phyloP scores from a whole-genome alignment of 1,139 yeast species.

The Geotrichum carabidarum region DNA sequence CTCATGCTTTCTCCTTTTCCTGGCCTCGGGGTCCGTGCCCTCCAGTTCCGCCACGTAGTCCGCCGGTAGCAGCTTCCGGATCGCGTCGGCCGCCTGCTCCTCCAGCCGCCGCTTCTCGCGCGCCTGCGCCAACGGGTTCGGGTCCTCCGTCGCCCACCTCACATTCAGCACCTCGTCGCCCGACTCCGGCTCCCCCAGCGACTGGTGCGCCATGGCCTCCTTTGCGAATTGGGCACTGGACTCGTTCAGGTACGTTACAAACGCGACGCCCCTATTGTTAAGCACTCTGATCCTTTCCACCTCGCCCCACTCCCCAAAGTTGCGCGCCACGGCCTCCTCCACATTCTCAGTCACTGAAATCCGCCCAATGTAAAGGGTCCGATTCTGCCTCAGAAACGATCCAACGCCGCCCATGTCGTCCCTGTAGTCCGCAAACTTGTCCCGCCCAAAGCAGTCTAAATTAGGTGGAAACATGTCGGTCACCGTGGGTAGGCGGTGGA shows the following conservation, averaged over 20 bases:
- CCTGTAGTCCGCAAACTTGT: conserved; percentile 71
- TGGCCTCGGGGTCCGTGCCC: conserved; percentile 24
- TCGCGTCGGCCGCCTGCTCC: conserved; percentile 41
- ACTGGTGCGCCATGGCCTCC: conserved; percentile 85
- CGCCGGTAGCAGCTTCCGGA: conserved; percentile 35
- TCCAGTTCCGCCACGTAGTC: conserved; percentile 30
- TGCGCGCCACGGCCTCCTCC: conserved; percentile 45
- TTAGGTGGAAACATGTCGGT: conserved; percentile 51
- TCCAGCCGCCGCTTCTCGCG: conserved; percentile 42
- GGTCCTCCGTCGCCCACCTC: conserved; percentile 89
- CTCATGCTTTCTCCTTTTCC: conserved; percentile 16
- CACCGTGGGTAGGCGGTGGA: conserved; percentile 68
- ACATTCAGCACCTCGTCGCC: conserved; percentile 58
- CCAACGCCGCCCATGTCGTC: conserved; percentile 97
- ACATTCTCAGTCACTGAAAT: conserved; percentile 38
- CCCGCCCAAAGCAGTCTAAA: conserved; percentile 90
- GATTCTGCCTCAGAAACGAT: conserved; percentile 61
- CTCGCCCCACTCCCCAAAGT: conserved; percentile 72
- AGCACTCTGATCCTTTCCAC: conserved; percentile 61
- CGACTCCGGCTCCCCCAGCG: conserved; percentile 41
- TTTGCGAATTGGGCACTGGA: conserved; percentile 86
- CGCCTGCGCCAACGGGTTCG: conserved; percentile 62
- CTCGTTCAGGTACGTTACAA: conserved; percentile 66
- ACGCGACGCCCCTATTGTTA: conserved; percentile 64
- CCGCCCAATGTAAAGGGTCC: conserved; percentile 76